phyloP scores from a whole-genome alignment of 805 yeast genomes.

The Candida hispaniensis region DNA sequence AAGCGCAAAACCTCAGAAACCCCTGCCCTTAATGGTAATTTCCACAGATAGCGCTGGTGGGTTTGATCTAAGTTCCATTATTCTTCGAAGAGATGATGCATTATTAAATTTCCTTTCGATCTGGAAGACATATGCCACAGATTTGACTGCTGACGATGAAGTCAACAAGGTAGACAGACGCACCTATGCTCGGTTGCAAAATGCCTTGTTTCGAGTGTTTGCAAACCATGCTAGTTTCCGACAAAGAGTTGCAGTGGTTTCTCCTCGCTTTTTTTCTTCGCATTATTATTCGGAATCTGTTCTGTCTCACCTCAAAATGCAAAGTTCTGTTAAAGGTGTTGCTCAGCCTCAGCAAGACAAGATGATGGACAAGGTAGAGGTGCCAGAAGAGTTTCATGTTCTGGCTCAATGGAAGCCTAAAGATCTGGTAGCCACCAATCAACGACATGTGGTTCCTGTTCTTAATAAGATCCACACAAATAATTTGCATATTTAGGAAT shows the following conservation, averaged over 20 bases:
- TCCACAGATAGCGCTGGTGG: slow-evolving; percentile 5
- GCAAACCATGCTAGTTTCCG: slow-evolving; percentile 6
- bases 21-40: slow-evolving; percentile 2
- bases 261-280: slow-evolving; percentile 1
- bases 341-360: slow-evolving; percentile 3
- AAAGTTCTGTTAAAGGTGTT: slow-evolving; percentile 1
- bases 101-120: slow-evolving; percentile 8
- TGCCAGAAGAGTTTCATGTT: slow-evolving; percentile 1
- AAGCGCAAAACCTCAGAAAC: slow-evolving; percentile 1
- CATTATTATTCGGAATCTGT: slow-evolving; percentile 2
- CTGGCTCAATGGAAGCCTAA: slow-evolving; percentile 4
- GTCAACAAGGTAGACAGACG: slow-evolving; percentile 5
- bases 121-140: slow-evolving; percentile 9
- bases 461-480: too few species aligned
- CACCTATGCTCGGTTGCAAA: slow-evolving; percentile 7
- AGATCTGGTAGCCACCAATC: slow-evolving; percentile 9
- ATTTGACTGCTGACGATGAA: slow-evolving; percentile 7
- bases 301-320: neutral
- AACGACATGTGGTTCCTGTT: too few species aligned
- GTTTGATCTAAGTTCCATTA: slow-evolving; percentile 4
- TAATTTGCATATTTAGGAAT: too few species aligned
- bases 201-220: slow-evolving; percentile 8
- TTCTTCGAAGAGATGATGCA: slow-evolving; percentile 1
- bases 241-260: slow-evolving; percentile 8
- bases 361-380: slow-evolving; percentile 9